phyloP scores from a whole-genome alignment of 768 basidiomycete genomes.

The Ramaria rubella region DNA sequence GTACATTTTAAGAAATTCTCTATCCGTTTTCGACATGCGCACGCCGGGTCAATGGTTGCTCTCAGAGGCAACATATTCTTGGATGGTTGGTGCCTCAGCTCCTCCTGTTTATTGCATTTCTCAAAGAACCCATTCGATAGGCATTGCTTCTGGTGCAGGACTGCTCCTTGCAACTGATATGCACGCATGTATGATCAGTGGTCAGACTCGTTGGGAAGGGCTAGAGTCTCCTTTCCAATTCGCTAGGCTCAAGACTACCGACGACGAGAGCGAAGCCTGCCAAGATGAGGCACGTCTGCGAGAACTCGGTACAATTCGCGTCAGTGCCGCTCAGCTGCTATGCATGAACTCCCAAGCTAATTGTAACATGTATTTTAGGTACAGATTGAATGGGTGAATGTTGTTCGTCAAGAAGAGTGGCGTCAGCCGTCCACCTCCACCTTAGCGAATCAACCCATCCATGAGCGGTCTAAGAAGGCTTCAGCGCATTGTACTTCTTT shows the following conservation, averaged over 20 bases:
- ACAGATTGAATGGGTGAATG: slow-evolving; percentile 2
- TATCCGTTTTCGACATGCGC: not conserved
- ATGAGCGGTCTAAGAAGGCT: slow-evolving; percentile 1
- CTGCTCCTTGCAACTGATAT: not conserved
- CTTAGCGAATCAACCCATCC: not conserved
- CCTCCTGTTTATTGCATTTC: not conserved
- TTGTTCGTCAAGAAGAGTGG: not conserved
- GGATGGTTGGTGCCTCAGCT: not conserved
- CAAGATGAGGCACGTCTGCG: not conserved
- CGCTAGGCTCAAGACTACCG: not conserved
- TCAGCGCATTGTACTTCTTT: not conserved
- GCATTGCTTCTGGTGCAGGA: not conserved
- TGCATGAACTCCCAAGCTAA: too few species aligned
- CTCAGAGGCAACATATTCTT: slow-evolving; percentile 1
- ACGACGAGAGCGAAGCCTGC: not conserved
- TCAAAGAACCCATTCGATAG: not conserved
- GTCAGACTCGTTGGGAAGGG: slow-evolving; percentile 1
- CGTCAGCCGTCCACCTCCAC: not conserved
- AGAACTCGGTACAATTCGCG: not conserved
- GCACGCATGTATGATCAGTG: not conserved
- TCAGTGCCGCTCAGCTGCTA: not conserved
- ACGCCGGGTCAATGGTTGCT: not conserved
- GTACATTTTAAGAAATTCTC: slow-evolving; percentile 5
- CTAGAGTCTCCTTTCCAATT: not conserved
- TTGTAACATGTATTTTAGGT: not conserved